Evolutionary conservation across 2,329 filamentous ascomycete species (phyloP).

Genomic region (Rhexocercosporidium sp.): DNA sequence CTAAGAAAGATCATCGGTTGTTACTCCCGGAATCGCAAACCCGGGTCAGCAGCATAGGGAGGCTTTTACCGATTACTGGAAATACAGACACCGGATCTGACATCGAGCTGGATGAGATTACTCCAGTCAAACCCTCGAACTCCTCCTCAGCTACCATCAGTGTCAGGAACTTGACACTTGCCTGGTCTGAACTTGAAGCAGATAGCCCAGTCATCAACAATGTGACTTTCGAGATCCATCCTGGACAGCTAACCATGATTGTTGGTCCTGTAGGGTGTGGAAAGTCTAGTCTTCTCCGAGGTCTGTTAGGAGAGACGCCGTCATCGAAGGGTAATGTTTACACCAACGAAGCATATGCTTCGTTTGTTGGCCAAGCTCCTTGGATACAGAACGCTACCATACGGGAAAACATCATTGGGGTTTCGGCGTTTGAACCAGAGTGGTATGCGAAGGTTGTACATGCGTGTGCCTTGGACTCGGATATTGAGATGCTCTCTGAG

Average conservation of each 20-base stretch:
- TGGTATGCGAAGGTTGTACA: constrained; percentile 70
- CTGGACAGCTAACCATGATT: constrained; percentile 31
- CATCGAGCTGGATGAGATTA: constrained; percentile 26
- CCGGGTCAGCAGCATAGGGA: neutral
- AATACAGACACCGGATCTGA: neutral
- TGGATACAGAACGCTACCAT: constrained; percentile 51
- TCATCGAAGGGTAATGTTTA: constrained; percentile 31
- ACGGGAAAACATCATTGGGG: constrained; percentile 47
- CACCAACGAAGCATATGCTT: constrained; percentile 33
- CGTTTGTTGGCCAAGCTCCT: constrained; percentile 50
- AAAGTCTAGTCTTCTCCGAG: constrained; percentile 36
- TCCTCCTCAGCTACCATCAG: constrained; percentile 24
- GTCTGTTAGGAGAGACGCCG: constrained; percentile 34
- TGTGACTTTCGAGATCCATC: constrained; percentile 25
- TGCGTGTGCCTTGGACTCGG: constrained; percentile 65
- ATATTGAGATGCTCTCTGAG: constrained; percentile 49
- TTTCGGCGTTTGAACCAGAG: constrained; percentile 50
- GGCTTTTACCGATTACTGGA: neutral
- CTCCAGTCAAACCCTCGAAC: neutral
- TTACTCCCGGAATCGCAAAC: neutral
- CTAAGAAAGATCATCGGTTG: constrained; percentile 24
- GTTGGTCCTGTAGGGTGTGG: constrained; percentile 41
- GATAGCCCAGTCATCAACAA: constrained; percentile 26
- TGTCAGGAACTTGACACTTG: constrained; percentile 30
- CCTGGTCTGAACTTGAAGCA: constrained; percentile 18